Evolutionary conservation across 1,284 basidiomycete genomes (phyloP), one percentile per base, ranked within the genome.

Genomic region (Trichosporon faecale): DNA sequence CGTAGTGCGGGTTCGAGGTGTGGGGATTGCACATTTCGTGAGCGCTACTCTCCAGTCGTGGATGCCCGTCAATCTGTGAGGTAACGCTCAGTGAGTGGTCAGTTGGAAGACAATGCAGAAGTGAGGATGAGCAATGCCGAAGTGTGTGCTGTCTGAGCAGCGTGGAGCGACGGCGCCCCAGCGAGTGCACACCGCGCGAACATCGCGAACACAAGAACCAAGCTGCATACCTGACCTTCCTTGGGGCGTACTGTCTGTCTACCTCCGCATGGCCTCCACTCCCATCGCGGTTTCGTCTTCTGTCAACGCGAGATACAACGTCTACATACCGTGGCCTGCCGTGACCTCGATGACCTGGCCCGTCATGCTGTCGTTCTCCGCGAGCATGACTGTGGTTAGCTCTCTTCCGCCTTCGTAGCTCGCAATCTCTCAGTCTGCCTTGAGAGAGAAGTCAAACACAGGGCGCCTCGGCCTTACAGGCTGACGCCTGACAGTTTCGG

Each of bases 291-390:
- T 44, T 29, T 16, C 11, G 27, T 61, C 57, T 61, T 61, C 18
- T n/a, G 57, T 61, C 57, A 61, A 61, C 27, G 27, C 57, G 27
- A 9, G 12, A 16, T 5, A 5, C 16, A 11, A 33, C 18, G 18
- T 14, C 57, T 61, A 61, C 57, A 61, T 61, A 61, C 57, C 57
- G 16, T 61, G 57, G 27, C 57, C 57, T 11, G 57, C 12, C 14
- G 57, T 67, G 60, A 69, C 68, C 65, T 69, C 57, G 65, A 69
- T 66, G 11, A 61, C 44, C 57, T 69, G 64, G 14, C 65, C 68
- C 8, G 68, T 66, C 23, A 69, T 69, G 16, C 65, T 66, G 31
- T 40, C 57, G 65, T 69, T 69, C 65, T 66, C 65, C 23, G 40
- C 57, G 21, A 69, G 68, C 18, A 33, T 46, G 60, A 69, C 68